Percentiles rank a stretch among this genome's conserved stretches.
Conservation (phyloP, 148 eudicot species). For the Polygonum aviculare region DNA sequence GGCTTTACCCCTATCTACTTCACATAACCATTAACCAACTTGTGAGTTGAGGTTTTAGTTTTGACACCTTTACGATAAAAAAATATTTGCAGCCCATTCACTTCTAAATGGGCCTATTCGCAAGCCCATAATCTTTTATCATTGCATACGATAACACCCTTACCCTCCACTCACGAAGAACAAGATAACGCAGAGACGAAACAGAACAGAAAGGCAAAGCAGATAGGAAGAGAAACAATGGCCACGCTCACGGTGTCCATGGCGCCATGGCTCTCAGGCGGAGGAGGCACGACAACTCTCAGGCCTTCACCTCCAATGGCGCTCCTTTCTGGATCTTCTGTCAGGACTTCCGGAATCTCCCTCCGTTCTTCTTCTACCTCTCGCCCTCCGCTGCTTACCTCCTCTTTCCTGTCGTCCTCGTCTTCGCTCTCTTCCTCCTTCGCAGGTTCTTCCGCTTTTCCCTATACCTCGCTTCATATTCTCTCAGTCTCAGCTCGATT, state of each 20-base stretch:
- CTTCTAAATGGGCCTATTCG: background rate
- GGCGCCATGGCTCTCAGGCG: conserved; percentile 22
- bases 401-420: conserved; percentile 26
- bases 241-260: conserved; percentile 22
- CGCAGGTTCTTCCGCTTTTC: conserved; percentile 17
- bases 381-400: conserved; percentile 22
- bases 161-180: background rate
- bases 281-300: conserved; percentile 12
- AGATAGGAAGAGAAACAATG: conserved; percentile 11
- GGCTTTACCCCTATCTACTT: no score
- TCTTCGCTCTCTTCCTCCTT: conserved; percentile 27
- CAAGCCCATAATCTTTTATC: background rate
- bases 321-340: conserved; percentile 16
- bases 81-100: background rate
- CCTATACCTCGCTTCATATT: background rate
- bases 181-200: background rate
- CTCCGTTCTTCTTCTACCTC: conserved; percentile 1
- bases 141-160: background rate
- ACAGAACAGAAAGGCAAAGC: background rate
- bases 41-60: no score
- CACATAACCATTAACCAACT: no score
- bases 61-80: no score
- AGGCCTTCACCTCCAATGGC: conserved; percentile 22
- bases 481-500: background rate
- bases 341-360: conserved; percentile 10